A percentile compares a stretch with the other conserved stretches of the same genome.
Evolutionary conservation across 352 stramenopile genomes (phyloP).

Genomic region (Globisporangium acanthophoron): DNA sequence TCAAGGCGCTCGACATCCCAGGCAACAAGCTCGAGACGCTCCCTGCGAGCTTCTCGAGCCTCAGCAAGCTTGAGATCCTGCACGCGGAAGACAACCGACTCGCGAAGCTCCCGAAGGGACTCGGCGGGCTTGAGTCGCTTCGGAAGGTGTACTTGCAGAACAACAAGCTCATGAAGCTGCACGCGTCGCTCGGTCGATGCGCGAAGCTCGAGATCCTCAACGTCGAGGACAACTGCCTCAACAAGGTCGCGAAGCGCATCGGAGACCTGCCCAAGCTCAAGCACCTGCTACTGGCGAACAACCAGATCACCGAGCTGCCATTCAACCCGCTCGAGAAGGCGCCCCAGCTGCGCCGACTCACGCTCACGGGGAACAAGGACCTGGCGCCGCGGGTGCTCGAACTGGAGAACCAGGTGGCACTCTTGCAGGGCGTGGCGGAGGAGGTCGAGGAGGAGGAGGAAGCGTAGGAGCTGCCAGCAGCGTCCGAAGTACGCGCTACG

Average conservation of each 20-base stretch:
- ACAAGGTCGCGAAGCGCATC: constrained; percentile 82
- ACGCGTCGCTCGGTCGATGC: constrained; percentile 72
- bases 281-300: constrained; percentile 82
- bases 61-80: constrained; percentile 73
- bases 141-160: constrained; percentile 83
- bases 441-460: constrained; percentile 44
- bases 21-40: constrained; percentile 64
- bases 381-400: constrained; percentile 48
- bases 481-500: background rate
- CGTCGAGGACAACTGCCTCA: constrained; percentile 76
- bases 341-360: constrained; percentile 65
- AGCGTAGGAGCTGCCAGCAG: constrained; percentile 4
- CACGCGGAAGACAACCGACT: constrained; percentile 77
- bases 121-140: constrained; percentile 58
- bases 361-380: constrained; percentile 78
- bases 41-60: constrained; percentile 58
- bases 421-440: constrained; percentile 42
- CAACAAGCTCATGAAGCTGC: constrained; percentile 77
- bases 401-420: constrained; percentile 56
- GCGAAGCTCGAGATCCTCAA: constrained; percentile 79
- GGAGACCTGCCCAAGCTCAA: constrained; percentile 70
- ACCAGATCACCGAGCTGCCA: constrained; percentile 70
- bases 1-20: constrained; percentile 71
- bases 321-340: constrained; percentile 77
- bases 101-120: constrained; percentile 66